Conservation (phyloP, 768 basidiomycete genomes). For the Lepiota venenata region DNA sequence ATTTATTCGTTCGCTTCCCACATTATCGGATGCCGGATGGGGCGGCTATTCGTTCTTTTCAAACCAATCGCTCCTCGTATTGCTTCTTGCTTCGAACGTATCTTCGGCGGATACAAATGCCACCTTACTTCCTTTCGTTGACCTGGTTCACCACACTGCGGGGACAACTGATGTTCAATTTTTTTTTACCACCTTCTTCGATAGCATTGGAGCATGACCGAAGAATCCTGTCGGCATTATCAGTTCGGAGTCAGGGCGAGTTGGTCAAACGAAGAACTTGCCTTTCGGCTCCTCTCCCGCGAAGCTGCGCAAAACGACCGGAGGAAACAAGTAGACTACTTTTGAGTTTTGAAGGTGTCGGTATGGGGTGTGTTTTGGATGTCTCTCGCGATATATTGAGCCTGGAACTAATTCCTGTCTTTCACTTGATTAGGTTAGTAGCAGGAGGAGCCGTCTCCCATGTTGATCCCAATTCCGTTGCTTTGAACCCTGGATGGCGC, state of each 20-base stretch:
- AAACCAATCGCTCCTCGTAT: constrained; percentile 16
- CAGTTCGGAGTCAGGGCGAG: background rate
- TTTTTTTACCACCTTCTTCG: constrained; percentile 12
- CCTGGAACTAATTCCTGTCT: background rate
- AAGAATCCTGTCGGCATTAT: background rate
- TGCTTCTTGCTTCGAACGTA: constrained; percentile 30
- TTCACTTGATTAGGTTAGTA: background rate
- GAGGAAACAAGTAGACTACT: constrained; percentile 20
- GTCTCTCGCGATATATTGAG: background rate
- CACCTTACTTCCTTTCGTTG: constrained; percentile 29
- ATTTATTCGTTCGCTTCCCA: constrained; percentile 29
- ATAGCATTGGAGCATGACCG: constrained; percentile 25
- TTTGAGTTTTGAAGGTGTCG: constrained; percentile 9
- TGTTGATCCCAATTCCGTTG: constrained; percentile 32
- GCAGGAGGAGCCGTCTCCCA: constrained; percentile 14
- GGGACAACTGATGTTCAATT: constrained; percentile 5
- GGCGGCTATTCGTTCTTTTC: constrained; percentile 31
- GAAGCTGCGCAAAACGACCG: constrained; percentile 20
- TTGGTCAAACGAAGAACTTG: constrained; percentile 22
- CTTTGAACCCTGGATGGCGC: constrained; percentile 47
- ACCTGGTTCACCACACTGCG: constrained; percentile 21
- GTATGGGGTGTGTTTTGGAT: background rate
- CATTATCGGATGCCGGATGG: constrained; percentile 42
- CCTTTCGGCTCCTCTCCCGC: constrained; percentile 29
- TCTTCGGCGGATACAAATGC: constrained; percentile 29